Percentiles rank a stretch among this genome's conserved stretches.
Conservation (phyloP, 768 basidiomycete genomes). For the Phaeotremella skinneri region DNA sequence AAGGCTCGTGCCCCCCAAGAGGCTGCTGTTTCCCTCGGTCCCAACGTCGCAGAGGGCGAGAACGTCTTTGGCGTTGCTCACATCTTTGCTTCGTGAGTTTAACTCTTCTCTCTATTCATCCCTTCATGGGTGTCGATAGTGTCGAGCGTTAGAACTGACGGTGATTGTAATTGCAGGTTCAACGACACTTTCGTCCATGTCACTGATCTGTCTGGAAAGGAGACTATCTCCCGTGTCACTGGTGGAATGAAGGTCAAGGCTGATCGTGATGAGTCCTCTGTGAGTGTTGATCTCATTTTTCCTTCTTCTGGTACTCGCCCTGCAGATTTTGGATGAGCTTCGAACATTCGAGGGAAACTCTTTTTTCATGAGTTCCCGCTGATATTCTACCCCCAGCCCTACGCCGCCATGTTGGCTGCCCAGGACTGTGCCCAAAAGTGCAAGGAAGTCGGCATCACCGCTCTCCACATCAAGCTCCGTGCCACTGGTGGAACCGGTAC, state of each 20-base stretch:
- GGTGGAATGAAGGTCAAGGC: conserved; percentile 99
- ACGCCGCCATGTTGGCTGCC: conserved; percentile 93
- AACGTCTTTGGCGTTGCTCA: conserved; percentile 97
- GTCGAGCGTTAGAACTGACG: conserved; percentile 7
- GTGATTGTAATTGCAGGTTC: conserved; percentile 57
- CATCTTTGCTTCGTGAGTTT: conserved; percentile 78
- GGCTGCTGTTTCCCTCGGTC: conserved; percentile 84
- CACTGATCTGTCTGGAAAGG: conserved; percentile 97
- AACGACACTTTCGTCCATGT: conserved; percentile 99
- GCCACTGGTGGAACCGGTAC: conserved; percentile 97
- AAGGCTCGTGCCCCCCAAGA: conserved; percentile 59
- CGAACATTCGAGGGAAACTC: not conserved
- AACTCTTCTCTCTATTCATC: too few relatives aligned
- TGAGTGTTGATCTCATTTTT: conserved; percentile 21
- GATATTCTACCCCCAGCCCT: conserved; percentile 36
- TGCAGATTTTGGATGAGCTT: not conserved
- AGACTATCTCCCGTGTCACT: conserved; percentile 98
- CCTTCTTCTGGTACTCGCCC: not conserved
- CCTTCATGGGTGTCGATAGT: too few relatives aligned
- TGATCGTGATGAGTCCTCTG: conserved; percentile 99
- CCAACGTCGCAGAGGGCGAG: conserved; percentile 93
- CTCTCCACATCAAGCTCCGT: conserved; percentile 97
- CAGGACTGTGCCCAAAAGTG: conserved; percentile 95
- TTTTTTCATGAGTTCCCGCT: not conserved
- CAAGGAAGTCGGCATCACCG: conserved; percentile 97